Evolutionary conservation across 164 flowering plant species (phyloP), one percentile per base, ranked within the genome.

Genomic region (Vitis labrusca): DNA sequence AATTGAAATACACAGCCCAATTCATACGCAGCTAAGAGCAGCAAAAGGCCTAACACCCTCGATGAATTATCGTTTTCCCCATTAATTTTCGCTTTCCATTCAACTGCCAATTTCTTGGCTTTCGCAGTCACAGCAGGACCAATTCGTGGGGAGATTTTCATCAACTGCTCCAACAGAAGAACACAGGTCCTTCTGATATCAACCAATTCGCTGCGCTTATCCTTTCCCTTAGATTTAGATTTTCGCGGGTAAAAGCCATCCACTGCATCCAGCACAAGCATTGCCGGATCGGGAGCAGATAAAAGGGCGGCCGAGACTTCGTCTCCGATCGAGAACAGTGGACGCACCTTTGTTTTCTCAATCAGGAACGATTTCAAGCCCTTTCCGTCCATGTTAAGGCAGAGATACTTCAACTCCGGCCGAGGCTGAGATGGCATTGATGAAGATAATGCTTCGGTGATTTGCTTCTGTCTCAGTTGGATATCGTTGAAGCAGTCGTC

Each of bases 21-120:
- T 48, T 53, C 57, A 74, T 63, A 78, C 7, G 65, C 29, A 54
- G 61, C 75, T 50, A 78, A 48, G 64, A 78, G 65, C 51, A 51
- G 67, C 71, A 74, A 57, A 66, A 78, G 71, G 1, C 19, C 69
- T 51, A 74, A 61, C 16, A 48, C 72, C 57, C 64, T 78, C 48
- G 50, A 9, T 16, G 55, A n/a, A 58, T 62, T 17, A 9, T 65
- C 64, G 6, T 30, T 10, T 14, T 49, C 50, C 8, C 3, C 10
- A 10, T 2, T 19, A 32, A 72, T 6, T 7, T 54, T 74, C 15
- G 10, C 5, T 19, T 52, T 62, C 78, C 74, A 77, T 5, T 62
- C 15, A 23, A 8, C 1, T 19, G 76, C 78, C 23, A 74, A 29
- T 6, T 68, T 47, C 30, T 52, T 23, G 23, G 78, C 78, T 17